Conservation (phyloP, 2,329 filamentous ascomycete genomes). For the Clarireedia sp. region DNA sequence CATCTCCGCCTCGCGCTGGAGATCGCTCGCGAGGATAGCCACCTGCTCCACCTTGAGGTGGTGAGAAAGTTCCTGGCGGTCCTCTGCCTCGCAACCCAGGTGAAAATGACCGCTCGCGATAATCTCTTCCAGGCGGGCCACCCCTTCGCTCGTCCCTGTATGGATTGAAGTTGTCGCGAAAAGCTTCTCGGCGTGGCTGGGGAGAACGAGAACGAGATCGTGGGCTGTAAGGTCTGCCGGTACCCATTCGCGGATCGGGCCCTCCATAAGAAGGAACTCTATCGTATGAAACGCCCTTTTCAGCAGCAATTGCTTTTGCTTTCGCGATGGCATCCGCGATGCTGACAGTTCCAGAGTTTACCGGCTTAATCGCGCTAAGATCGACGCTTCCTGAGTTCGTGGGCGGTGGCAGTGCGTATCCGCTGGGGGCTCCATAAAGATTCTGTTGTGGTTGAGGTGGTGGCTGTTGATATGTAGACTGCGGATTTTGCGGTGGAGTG, state of each 20-base stretch:
- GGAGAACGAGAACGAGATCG: conserved; percentile 65
- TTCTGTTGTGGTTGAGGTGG: conserved; percentile 38
- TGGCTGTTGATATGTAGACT: conserved; percentile 31
- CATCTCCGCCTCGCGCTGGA: conserved; percentile 43
- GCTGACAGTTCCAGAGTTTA: conserved; percentile 73
- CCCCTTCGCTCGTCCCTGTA: conserved; percentile 80
- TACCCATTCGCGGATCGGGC: conserved; percentile 37
- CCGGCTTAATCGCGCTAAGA: conserved; percentile 69
- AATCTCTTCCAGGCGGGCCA: conserved; percentile 42
- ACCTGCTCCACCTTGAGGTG: conserved; percentile 44
- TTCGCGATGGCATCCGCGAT: conserved; percentile 79
- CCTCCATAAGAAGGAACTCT: conserved; percentile 36
- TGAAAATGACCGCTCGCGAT: conserved; percentile 67
- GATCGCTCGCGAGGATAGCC: conserved; percentile 46
- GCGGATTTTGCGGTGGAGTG: conserved; percentile 37
- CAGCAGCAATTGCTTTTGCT: conserved; percentile 71
- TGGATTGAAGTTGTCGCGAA: conserved; percentile 69
- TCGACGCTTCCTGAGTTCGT: conserved; percentile 70
- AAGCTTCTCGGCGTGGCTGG: conserved; percentile 62
- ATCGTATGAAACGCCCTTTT: conserved; percentile 65
- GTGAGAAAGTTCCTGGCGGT: conserved; percentile 47
- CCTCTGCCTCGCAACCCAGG: conserved; percentile 49
- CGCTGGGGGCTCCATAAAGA: conserved; percentile 33
- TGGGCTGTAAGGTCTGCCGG: conserved; percentile 53
- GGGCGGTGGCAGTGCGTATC: conserved; percentile 41